Conservation (phyloP, 257 asterid genomes). For the Buddleja alternifolia region DNA sequence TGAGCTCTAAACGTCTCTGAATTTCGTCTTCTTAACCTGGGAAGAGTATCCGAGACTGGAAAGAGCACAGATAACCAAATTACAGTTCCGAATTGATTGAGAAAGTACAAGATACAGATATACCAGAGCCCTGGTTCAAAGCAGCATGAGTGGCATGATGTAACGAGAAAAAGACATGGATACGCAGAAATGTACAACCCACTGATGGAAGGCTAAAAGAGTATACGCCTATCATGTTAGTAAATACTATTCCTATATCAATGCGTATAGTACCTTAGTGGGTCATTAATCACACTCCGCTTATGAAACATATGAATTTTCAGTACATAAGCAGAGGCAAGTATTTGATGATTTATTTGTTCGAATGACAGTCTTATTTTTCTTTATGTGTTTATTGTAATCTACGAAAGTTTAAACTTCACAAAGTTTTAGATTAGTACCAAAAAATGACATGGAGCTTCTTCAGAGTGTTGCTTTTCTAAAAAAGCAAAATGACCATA, state of each 20-base stretch:
- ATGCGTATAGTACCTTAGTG: background rate
- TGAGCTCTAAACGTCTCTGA: slow-evolving; percentile 92
- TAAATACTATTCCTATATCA: background rate
- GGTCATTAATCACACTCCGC: background rate
- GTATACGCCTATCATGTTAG: background rate
- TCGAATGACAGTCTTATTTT: background rate
- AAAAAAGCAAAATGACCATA: too few relatives aligned
- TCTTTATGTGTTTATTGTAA: background rate
- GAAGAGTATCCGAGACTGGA: slow-evolving; percentile 56
- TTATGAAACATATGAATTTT: background rate
- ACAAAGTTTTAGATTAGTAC: background rate
- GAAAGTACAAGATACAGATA: slow-evolving; percentile 6
- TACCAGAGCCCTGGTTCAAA: background rate
- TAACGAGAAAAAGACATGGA: background rate
- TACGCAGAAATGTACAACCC: background rate
- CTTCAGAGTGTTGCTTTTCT: too few relatives aligned
- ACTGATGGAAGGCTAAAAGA: background rate
- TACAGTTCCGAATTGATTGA: slow-evolving; percentile 3
- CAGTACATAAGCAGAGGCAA: background rate
- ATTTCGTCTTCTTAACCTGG: slow-evolving; percentile 73
- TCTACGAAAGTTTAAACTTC: too few relatives aligned
- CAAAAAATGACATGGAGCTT: too few relatives aligned
- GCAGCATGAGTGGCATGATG: background rate
- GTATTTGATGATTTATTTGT: background rate
- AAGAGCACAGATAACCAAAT: slow-evolving; percentile 1